Percentiles rank a stretch among this genome's conserved stretches.
phyloP scores from a whole-genome alignment of 1,139 yeast genomes.

The Suhomyces coccinellae region DNA sequence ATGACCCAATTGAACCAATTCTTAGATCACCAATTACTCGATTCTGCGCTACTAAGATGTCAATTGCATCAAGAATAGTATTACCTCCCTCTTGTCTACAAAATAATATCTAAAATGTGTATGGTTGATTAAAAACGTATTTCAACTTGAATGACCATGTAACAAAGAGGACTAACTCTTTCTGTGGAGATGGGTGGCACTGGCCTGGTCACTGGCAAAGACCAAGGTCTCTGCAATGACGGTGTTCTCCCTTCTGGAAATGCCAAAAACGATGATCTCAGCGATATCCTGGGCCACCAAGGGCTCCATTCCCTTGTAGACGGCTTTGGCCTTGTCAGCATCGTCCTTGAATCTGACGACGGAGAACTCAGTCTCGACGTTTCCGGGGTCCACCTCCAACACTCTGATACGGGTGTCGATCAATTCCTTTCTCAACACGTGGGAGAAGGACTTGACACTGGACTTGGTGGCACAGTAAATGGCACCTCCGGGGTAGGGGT shows the following conservation, averaged over 20 bases:
- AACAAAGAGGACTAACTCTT: no score
- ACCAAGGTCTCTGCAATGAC: slow-evolving; percentile 79
- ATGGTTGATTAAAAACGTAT: no score
- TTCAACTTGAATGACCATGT: no score
- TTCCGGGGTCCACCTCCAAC: slow-evolving; percentile 84
- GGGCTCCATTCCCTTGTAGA: slow-evolving; percentile 73
- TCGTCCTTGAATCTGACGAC: slow-evolving; percentile 77
- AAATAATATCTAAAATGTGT: no score
- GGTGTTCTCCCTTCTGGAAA: slow-evolving; percentile 69
- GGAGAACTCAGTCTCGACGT: slow-evolving; percentile 86
- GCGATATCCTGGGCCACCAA: slow-evolving; percentile 78
- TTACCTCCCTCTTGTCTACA: no score
- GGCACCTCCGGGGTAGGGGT: slow-evolving; percentile 82
- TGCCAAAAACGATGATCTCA: slow-evolving; percentile 71
- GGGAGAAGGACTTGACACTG: slow-evolving; percentile 74
- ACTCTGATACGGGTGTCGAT: slow-evolving; percentile 74
- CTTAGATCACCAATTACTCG: no score
- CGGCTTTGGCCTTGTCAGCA: slow-evolving; percentile 62
- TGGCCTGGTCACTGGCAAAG: slow-evolving; percentile 78
- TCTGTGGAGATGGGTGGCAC: slow-evolving; percentile 56
- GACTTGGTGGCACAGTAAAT: slow-evolving; percentile 90
- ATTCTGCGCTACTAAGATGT: no score
- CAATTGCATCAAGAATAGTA: no score
- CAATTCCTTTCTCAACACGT: slow-evolving; percentile 74
- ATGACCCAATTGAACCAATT: no score